phyloP scores from a whole-genome alignment of 345 rosid species.

The Acer saccharum region DNA sequence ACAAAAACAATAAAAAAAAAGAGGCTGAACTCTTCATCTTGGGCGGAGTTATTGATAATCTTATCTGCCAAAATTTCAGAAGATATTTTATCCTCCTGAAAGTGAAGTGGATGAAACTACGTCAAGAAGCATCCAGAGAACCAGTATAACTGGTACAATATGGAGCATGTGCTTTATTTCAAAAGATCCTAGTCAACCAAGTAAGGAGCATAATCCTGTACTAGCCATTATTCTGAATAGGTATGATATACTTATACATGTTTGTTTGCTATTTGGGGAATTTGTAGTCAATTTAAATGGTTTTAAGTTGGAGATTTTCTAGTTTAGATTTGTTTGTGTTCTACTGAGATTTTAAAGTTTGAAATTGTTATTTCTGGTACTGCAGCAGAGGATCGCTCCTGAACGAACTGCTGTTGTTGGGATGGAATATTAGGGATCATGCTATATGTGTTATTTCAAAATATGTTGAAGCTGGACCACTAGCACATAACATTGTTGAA shows the following conservation, averaged over 20 bases:
- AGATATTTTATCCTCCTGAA: slow-evolving; percentile 76
- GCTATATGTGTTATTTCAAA: slow-evolving; percentile 55
- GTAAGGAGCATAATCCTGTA: slow-evolving; percentile 71
- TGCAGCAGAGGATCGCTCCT: slow-evolving; percentile 67
- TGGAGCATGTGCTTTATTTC: slow-evolving; percentile 99
- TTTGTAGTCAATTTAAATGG: slow-evolving; percentile 15
- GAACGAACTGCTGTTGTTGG: slow-evolving; percentile 71
- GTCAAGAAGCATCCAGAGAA: slow-evolving; percentile 42
- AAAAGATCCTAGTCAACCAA: slow-evolving; percentile 44
- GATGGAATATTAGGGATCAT: slow-evolving; percentile 67
- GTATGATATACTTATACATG: slow-evolving; percentile 46
- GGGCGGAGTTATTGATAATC: slow-evolving; percentile 15
- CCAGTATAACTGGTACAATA: slow-evolving; percentile 69
- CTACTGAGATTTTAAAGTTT: slow-evolving; percentile 27
- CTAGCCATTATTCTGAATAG: slow-evolving; percentile 88
- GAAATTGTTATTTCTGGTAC: slow-evolving; percentile 28
- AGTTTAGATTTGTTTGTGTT: slow-evolving; percentile 17
- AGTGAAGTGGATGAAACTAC: slow-evolving; percentile 44
- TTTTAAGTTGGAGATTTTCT: slow-evolving; percentile 9
- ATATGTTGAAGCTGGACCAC: slow-evolving; percentile 72
- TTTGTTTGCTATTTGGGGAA: slow-evolving; percentile 25
- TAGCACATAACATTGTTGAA: slow-evolving; percentile 78
- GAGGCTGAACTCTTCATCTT: slow-evolving; percentile 2
- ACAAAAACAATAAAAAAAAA: neutral
- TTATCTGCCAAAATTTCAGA: slow-evolving; percentile 47